phyloP scores from a whole-genome alignment of 192 early-diverging fungal species.

The Backusella mclennaniae region DNA sequence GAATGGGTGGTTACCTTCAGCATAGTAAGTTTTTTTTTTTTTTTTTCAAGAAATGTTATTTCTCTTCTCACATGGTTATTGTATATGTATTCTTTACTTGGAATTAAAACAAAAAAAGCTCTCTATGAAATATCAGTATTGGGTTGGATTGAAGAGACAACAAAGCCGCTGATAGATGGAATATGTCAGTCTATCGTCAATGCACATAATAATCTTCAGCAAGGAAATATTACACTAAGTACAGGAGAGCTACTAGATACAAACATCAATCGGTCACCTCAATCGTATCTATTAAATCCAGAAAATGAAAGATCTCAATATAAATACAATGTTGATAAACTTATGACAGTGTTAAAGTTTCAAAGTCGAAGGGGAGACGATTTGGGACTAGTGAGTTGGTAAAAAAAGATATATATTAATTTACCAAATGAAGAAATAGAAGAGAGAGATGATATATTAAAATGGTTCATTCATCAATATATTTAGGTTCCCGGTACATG shows the following conservation, averaged over 20 bases:
- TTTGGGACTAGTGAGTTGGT: slow-evolving; percentile 30
- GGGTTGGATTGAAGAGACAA: slow-evolving; percentile 29
- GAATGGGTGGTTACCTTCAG: slow-evolving; percentile 32
- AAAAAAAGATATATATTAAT: background rate
- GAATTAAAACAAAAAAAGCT: background rate
- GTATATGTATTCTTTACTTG: background rate
- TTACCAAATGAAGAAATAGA: slow-evolving; percentile 5
- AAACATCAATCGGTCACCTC: slow-evolving; percentile 31
- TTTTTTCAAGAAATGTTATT: too few relatives aligned
- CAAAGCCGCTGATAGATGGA: slow-evolving; percentile 21
- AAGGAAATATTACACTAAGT: slow-evolving; percentile 3
- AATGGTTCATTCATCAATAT: background rate
- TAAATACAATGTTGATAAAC: slow-evolving; percentile 27
- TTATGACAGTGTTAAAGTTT: slow-evolving; percentile 30
- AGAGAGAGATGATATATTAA: background rate
- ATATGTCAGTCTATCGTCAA: slow-evolving; percentile 19
- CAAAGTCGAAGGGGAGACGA: slow-evolving; percentile 7
- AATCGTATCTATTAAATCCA: slow-evolving; percentile 28
- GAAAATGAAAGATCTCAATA: slow-evolving; percentile 21
- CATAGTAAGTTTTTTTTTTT: slow-evolving; percentile 16
- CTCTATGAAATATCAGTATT: slow-evolving; percentile 24
- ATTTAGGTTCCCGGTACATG: slow-evolving; percentile 30
- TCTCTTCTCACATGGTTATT: too few relatives aligned
- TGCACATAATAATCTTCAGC: slow-evolving; percentile 24
- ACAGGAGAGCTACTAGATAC: slow-evolving; percentile 24